These are phyloP conservation scores for Gastrolobium villosum DNA, from an alignment of 306 rosid species.

Conservation along the genomic window DNA sequence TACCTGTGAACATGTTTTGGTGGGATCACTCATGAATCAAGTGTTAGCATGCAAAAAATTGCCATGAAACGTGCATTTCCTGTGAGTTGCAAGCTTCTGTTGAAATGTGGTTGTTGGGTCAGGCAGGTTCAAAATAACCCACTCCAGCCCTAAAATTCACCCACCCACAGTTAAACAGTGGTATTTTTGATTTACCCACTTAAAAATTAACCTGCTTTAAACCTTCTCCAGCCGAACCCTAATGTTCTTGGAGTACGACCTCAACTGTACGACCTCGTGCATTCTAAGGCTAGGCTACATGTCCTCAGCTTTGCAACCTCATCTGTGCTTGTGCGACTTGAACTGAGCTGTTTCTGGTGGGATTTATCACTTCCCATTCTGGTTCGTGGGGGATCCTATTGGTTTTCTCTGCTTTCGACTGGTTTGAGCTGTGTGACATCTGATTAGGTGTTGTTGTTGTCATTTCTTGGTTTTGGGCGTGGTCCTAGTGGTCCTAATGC, in stretches of 20 bases:
- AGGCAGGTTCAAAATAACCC: neutral
- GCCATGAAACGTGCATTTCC: neutral
- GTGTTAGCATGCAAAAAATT: neutral
- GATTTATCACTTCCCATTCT: neutral
- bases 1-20: neutral
- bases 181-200: neutral
- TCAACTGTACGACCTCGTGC: too few relatives aligned
- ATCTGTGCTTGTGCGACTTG: neutral
- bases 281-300: too few relatives aligned
- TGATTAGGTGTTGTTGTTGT: neutral
- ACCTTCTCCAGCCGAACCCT: neutral
- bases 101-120: neutral
- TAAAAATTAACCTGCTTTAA: neutral
- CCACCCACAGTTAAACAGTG: neutral
- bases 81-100: neutral
- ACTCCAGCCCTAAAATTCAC: neutral
- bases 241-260: too few relatives aligned
- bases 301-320: neutral
- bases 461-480: slow-evolving; percentile 7
- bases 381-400: neutral
- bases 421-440: neutral
- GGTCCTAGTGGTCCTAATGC: too few relatives aligned
- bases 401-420: neutral
- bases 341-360: slow-evolving; percentile 3
- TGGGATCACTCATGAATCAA: neutral